Conservation (phyloP, 331 rosid species). For the Rhamnella rubrinervis region DNA sequence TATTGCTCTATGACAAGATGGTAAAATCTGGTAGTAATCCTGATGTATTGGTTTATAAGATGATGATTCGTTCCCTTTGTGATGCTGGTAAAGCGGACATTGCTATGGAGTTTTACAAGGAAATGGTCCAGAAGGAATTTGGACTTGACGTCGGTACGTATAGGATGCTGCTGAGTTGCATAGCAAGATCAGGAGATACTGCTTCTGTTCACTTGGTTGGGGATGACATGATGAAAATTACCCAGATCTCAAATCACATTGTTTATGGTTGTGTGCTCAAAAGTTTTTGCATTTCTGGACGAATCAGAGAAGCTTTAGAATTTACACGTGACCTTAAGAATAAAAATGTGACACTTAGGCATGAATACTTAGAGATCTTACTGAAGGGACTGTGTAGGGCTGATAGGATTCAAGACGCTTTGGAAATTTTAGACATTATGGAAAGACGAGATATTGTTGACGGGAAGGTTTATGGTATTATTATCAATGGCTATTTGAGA, state of each 20-base stretch:
- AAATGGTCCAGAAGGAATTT: constrained; percentile 59
- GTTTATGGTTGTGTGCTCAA: constrained; percentile 58
- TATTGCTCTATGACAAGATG: constrained; percentile 60
- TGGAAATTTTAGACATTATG: constrained; percentile 76
- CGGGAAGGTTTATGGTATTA: constrained; percentile 51
- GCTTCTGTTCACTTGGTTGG: constrained; percentile 51
- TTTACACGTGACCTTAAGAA: constrained; percentile 66
- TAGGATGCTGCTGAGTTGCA: constrained; percentile 53
- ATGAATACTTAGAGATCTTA: constrained; percentile 57
- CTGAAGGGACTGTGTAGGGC: constrained; percentile 72
- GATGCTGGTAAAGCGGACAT: constrained; percentile 62
- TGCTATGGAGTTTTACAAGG: constrained; percentile 84
- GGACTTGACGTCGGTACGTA: constrained; percentile 47
- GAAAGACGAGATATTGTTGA: constrained; percentile 46
- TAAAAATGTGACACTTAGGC: constrained; percentile 51
- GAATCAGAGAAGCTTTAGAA: constrained; percentile 73
- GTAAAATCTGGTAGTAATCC: constrained; percentile 58
- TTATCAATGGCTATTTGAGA: constrained; percentile 62
- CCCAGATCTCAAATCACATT: constrained; percentile 42
- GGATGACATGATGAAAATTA: constrained; percentile 59
- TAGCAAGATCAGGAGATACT: constrained; percentile 60
- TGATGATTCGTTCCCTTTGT: constrained; percentile 57
- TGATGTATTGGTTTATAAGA: constrained; percentile 58
- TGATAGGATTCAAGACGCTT: constrained; percentile 60
- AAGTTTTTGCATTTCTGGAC: constrained; percentile 58